Evolutionary conservation across 805 yeast genomes (phyloP).

Genomic region (Yamadazyma olivae): DNA sequence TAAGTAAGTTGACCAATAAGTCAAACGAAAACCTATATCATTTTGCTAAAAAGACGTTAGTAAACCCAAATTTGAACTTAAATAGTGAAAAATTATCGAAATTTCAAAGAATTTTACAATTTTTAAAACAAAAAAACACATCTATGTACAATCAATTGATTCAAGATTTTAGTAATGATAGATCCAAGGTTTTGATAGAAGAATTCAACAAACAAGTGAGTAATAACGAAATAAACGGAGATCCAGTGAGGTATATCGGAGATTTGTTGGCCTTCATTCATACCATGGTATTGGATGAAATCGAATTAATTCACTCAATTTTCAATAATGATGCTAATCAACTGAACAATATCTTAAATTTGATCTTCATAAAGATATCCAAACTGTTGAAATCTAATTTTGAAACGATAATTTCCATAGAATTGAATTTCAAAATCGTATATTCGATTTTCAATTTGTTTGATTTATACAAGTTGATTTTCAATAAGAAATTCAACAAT

Average conservation of each 20-base stretch:
- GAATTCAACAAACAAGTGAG: conserved; percentile 58
- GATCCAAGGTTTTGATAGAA: conserved; percentile 60
- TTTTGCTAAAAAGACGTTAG: conserved; percentile 31
- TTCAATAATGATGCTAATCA: conserved; percentile 35
- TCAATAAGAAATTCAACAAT: conserved; percentile 38
- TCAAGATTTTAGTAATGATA: conserved; percentile 59
- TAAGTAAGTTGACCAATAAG: conserved; percentile 47
- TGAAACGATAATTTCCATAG: conserved; percentile 67
- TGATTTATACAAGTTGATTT: conserved; percentile 70
- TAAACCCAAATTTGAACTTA: conserved; percentile 27
- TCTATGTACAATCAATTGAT: conserved; percentile 59
- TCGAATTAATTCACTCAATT: conserved; percentile 66
- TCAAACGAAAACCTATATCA: conserved; percentile 27
- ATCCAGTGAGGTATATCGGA: conserved; percentile 79
- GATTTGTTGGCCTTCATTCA: conserved; percentile 88
- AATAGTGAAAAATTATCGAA: conserved; percentile 20
- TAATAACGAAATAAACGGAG: conserved; percentile 24
- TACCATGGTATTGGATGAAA: conserved; percentile 80
- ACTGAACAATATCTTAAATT: conserved; percentile 38
- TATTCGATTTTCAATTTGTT: conserved; percentile 61
- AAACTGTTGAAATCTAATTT: conserved; percentile 61
- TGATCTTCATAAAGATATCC: conserved; percentile 51
- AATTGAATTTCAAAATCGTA: conserved; percentile 52
- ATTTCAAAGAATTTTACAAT: conserved; percentile 30
- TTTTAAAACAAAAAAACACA: conserved; percentile 31